Base-by-base conservation (phyloP, 2,329 filamentous ascomycete species). In the Aspergillus sp. region DNA sequence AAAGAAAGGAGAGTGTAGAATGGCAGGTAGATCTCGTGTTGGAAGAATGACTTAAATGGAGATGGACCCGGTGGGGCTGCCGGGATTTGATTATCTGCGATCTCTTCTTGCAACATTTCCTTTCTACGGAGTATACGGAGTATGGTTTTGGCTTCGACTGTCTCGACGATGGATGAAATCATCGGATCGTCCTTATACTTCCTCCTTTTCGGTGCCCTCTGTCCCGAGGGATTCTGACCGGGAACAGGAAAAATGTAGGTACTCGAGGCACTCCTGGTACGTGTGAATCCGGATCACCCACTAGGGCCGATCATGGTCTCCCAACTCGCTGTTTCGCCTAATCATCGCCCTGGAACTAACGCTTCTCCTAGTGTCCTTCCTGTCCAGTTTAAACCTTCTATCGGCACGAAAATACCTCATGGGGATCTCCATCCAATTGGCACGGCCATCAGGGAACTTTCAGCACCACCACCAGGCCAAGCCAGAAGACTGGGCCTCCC, bases 401-500 rank as follows among this genome's bases (percentile, higher is more conserved):
- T 38, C 35, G 10, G 35, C 35, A 38, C 11, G 35, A 38, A 38
- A 38, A 38, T 38, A 38, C 35, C 35, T 38, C 35, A 38, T 38
- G 35, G 35, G 14, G 35, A n/a, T 22, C 35, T 14, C 35, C 14
- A 38, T 17, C 35, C 35, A 38, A 38, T 38, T 17, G 35, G 35
- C 35, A 38, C 9, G 10, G 8, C 11, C 14, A n/a, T n/a, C 35
- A 9, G 9, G 9, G 14, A 38, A 38, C 35, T 38, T 8, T 38
- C 35, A 38, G 14, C 16, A 38, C 35, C 35, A 38, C 26, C 26
- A 30, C 26, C 26, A 30, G 22, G 22, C 26, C 26, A 30, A 30
- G 26, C 26, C 26, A 11, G 26, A 45, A 44, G 49, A 30, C 36
- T 51, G 36, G 43, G 49, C 47, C 38, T 41, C 51, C 44, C 48